Evolutionary conservation across 2,329 filamentous ascomycete species (phyloP).

Genomic region (Purpureocillium takamizusanense): DNA sequence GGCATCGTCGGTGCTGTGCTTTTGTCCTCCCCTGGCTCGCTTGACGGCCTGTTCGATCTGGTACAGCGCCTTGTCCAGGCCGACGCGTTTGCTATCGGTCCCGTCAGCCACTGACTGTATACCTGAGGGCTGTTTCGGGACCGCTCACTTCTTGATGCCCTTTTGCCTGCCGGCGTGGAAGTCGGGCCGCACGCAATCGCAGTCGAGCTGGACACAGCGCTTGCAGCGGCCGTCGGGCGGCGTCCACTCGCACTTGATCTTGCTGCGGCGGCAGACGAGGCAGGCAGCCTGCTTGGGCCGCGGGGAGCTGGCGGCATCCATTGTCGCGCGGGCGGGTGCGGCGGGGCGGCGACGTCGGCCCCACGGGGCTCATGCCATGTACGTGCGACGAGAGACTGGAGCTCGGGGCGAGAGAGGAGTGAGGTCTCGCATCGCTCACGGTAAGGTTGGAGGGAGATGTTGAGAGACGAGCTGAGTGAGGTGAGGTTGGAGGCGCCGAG

Average conservation of each 20-base stretch:
- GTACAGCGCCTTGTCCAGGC: slow-evolving; percentile 64
- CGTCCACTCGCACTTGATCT: slow-evolving; percentile 57
- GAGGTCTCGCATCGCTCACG: too few relatives aligned
- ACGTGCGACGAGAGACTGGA: too few relatives aligned
- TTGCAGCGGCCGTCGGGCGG: slow-evolving; percentile 45
- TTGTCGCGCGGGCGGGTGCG: not conserved
- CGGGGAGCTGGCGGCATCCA: slow-evolving; percentile 14
- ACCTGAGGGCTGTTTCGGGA: too few relatives aligned
- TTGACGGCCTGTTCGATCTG: slow-evolving; percentile 64
- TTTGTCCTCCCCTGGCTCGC: slow-evolving; percentile 36
- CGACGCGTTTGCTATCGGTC: slow-evolving; percentile 55
- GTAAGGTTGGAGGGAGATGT: too few relatives aligned
- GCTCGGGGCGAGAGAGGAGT: too few relatives aligned
- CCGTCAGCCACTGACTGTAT: too few relatives aligned
- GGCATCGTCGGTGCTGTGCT: slow-evolving; percentile 33
- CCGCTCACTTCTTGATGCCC: slow-evolving; percentile 62
- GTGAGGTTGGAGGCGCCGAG: too few relatives aligned
- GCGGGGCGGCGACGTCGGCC: not conserved
- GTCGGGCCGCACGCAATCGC: slow-evolving; percentile 60
- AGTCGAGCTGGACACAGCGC: slow-evolving; percentile 47
- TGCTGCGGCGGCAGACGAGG: slow-evolving; percentile 56
- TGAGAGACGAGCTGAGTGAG: too few relatives aligned
- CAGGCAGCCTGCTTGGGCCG: slow-evolving; percentile 42
- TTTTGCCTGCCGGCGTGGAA: slow-evolving; percentile 67
- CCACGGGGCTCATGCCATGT: too few relatives aligned